Evolutionary conservation across 2,329 filamentous ascomycete species (phyloP), one percentile per base, ranked within the genome.

Genomic region (Talaromyces piceae): DNA sequence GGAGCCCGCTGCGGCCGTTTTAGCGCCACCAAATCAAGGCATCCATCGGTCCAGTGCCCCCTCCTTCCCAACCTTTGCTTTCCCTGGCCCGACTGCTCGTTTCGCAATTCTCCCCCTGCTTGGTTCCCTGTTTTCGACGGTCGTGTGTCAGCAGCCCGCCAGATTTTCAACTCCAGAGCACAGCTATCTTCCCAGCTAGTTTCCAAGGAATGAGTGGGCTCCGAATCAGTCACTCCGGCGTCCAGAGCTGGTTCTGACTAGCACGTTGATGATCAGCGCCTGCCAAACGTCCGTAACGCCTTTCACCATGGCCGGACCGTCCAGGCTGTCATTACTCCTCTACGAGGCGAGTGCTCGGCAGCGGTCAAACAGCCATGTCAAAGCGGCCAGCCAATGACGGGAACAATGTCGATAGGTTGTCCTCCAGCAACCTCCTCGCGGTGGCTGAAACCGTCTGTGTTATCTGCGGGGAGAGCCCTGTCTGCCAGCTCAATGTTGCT

Each of bases 81-180:
- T 39, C 33, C 33, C 13, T 39, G 13, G 9, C n/a, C 11, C 28
- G 8, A 31, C 8, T 5, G 20, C n/a, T 37, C n/a, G 33, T 37
- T 37, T 37, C 33, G 31, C 31, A 37, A 16, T 30, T 30, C 8
- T 12, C 13, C 13, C 27, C 4, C 6, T 18, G 33, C n/a, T 37
- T 16, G 31, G n/a, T 48, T 48, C 46, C 46, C 46, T 48, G 46
- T 48, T 48, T 48, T 41, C 13, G n/a, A 18, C 33, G 16, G 7
- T n/a, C n/a, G n/a, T n/a, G n/a, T n/a, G 16, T 37, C 7, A 37
- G 33, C 4, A 8, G 7, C 13, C 18, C 11, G 1, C 33, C 11
- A 6, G 26, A 6, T 11, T 28, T 9, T n/a, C n/a, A n/a, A n/a
- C n/a, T n/a, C n/a, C n/a, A n/a, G n/a, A n/a, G n/a, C n/a, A n/a